phyloP scores from a whole-genome alignment of 129 eudicot species.

The Gnaphalium uliginosum region DNA sequence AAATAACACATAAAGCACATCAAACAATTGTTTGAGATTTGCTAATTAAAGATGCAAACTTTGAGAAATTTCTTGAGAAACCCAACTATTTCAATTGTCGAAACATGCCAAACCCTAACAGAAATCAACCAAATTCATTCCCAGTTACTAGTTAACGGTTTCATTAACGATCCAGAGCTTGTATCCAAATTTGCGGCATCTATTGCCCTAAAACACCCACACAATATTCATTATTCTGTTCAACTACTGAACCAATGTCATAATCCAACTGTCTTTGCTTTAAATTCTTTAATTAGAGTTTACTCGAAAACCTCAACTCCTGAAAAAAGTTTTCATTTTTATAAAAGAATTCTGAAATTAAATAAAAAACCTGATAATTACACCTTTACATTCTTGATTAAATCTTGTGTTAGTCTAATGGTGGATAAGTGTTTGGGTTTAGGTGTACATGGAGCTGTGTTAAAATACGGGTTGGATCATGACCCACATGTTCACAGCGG shows the following conservation, averaged over 20 bases:
- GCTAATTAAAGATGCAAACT: conserved; percentile 19
- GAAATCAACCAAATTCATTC: conserved; percentile 45
- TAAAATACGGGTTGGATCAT: conserved; percentile 38
- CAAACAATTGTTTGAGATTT: too few relatives aligned
- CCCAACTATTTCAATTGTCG: conserved; percentile 37
- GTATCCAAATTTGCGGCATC: conserved; percentile 41
- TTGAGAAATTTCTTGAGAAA: conserved; percentile 26
- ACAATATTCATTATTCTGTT: conserved; percentile 32
- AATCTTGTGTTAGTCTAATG: conserved; percentile 20
- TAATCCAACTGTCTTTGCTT: conserved; percentile 36
- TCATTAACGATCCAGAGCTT: conserved; percentile 22
- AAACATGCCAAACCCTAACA: conserved; percentile 34
- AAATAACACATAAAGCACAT: too few relatives aligned
- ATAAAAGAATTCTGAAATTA: conserved; percentile 21
- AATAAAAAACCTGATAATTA: conserved; percentile 35
- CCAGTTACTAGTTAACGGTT: conserved; percentile 38
- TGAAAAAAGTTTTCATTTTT: conserved; percentile 33
- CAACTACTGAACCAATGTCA: conserved; percentile 31
- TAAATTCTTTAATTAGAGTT: conserved; percentile 42
- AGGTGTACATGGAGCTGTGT: conserved; percentile 29
- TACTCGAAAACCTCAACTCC: conserved; percentile 37
- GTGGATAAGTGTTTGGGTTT: conserved; percentile 20
- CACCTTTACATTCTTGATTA: conserved; percentile 43
- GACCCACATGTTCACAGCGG: conserved; percentile 45
- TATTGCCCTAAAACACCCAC: conserved; percentile 45